Conservation (phyloP, 805 yeast genomes). For the Barnettozyma wickerhamii region DNA sequence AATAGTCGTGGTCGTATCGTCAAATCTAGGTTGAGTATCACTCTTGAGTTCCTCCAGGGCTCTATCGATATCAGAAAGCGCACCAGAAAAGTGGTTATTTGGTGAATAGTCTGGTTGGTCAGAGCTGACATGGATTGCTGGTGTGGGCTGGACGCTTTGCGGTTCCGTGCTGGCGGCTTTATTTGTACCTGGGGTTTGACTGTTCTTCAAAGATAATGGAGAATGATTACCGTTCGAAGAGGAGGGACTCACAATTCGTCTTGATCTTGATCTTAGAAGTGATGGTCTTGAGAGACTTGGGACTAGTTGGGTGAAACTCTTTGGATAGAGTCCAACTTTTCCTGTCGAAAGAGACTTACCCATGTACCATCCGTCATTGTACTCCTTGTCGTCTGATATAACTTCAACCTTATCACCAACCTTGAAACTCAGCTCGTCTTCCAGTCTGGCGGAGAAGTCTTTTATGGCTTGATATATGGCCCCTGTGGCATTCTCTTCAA, state of each 20-base stretch:
- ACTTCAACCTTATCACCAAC: constrained; percentile 87
- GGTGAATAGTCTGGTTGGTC: neutral
- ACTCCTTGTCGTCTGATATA: constrained; percentile 88
- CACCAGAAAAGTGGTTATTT: constrained; percentile 41
- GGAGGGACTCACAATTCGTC: constrained; percentile 38
- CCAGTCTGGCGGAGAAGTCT: constrained; percentile 81
- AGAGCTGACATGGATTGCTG: neutral
- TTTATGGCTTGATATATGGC: constrained; percentile 61
- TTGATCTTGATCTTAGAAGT: constrained; percentile 54
- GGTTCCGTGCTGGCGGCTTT: constrained; percentile 5
- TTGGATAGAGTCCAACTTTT: constrained; percentile 86
- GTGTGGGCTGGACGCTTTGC: neutral
- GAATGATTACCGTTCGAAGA: constrained; percentile 14
- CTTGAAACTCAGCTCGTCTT: constrained; percentile 78
- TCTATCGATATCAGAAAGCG: constrained; percentile 68
- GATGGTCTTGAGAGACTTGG: constrained; percentile 36
- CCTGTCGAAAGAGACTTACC: constrained; percentile 72
- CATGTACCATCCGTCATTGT: constrained; percentile 96
- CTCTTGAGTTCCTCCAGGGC: constrained; percentile 60
- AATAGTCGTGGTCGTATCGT: constrained; percentile 8
- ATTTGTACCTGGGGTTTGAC: constrained; percentile 1
- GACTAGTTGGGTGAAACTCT: constrained; percentile 68
- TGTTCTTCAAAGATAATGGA: constrained; percentile 11
- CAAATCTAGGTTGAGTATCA: constrained; percentile 21
- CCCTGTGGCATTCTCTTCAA: constrained; percentile 22